A percentile compares a stretch with the other conserved stretches of the same genome.
Conservation (phyloP, 2,329 filamentous ascomycete genomes). For the Penicillium freii region DNA sequence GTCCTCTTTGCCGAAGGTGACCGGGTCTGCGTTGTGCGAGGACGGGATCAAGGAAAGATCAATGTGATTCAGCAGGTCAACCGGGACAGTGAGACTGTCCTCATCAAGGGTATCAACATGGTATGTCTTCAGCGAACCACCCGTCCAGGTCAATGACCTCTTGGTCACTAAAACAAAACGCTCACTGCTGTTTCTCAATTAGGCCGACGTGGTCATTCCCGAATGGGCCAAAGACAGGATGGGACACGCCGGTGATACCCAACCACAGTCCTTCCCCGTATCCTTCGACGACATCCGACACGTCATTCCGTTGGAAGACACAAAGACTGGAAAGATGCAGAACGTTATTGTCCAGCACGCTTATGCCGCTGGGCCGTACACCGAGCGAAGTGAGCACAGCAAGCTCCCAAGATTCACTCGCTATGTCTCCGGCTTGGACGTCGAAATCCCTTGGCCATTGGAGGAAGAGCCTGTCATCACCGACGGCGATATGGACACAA, state of each 20-base stretch:
- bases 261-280: slow-evolving; percentile 56
- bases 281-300: slow-evolving; percentile 74
- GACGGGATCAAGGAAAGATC: slow-evolving; percentile 80
- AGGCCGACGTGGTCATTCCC: slow-evolving; percentile 47
- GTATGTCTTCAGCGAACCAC: slow-evolving; percentile 44
- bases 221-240: slow-evolving; percentile 38
- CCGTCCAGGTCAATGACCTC: neutral
- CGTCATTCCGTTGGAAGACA: slow-evolving; percentile 71
- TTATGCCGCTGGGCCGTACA: slow-evolving; percentile 51
- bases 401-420: slow-evolving; percentile 43
- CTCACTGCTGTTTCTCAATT: slow-evolving; percentile 9
- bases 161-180: neutral
- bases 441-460: slow-evolving; percentile 74
- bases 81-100: slow-evolving; percentile 55
- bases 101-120: slow-evolving; percentile 62
- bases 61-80: slow-evolving; percentile 64
- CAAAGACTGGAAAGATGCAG: slow-evolving; percentile 60
- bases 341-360: slow-evolving; percentile 78
- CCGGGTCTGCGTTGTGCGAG: slow-evolving; percentile 76
- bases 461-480: slow-evolving; percentile 50
- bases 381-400: slow-evolving; percentile 51
- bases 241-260: slow-evolving; percentile 42
- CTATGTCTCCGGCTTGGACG: slow-evolving; percentile 68
- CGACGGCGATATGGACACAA: slow-evolving; percentile 67
- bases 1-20: slow-evolving; percentile 68